Percentiles rank a stretch among this genome's conserved stretches.
Evolutionary conservation across 169 alveolate genomes (phyloP).

Genomic region (Plasmodium fragile): DNA sequence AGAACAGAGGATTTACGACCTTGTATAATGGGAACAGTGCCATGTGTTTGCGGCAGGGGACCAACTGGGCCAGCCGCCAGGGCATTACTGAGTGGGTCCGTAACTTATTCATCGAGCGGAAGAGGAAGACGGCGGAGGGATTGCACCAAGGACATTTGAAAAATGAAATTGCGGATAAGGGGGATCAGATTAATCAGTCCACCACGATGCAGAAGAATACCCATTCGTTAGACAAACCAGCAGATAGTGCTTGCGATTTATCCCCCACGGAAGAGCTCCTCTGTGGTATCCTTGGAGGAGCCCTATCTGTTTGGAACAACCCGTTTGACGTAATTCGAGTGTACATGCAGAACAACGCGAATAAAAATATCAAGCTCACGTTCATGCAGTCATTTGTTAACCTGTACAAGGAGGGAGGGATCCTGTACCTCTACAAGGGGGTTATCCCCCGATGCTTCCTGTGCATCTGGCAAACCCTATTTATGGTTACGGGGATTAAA

Average conservation of each 20-base stretch:
- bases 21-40: conserved; percentile 86
- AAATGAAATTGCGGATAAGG: neutral
- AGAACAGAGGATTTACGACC: conserved; percentile 79
- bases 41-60: conserved; percentile 85
- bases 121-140: conserved; percentile 6
- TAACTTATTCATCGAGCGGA: conserved; percentile 17
- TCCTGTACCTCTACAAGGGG: conserved; percentile 79
- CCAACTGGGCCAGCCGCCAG: conserved; percentile 89
- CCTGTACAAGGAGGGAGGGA: conserved; percentile 78
- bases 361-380: conserved; percentile 78
- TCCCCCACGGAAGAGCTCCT: conserved; percentile 47
- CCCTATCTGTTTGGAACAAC: conserved; percentile 86
- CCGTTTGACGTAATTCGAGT: conserved; percentile 88
- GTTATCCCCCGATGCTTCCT: conserved; percentile 83
- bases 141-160: neutral
- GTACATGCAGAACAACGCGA: conserved; percentile 84
- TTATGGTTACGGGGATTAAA: conserved; percentile 86
- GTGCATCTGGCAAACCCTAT: conserved; percentile 86
- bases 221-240: neutral
- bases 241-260: neutral
- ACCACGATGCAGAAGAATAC: neutral
- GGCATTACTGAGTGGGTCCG: conserved; percentile 85
- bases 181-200: neutral
- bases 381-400: conserved; percentile 39
- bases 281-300: conserved; percentile 84